Percentiles rank a stretch among this genome's conserved stretches.
These are phyloP conservation scores for Nicotiana attenuata DNA, from an alignment of 257 asterid species.

Conservation along the genomic window DNA sequence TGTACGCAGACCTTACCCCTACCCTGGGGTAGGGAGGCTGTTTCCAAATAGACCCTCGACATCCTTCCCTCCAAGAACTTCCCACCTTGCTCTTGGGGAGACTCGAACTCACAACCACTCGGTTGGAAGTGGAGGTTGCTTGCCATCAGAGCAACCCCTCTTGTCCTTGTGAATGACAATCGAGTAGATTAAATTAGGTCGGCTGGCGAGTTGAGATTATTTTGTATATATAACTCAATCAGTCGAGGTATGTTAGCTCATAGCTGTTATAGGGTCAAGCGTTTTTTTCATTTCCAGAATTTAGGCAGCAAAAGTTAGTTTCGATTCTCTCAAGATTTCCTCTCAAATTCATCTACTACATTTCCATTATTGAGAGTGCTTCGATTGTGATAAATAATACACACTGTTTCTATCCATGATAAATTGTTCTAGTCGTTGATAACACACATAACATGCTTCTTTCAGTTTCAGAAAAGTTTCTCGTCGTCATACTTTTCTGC, in stretches of 20 bases:
- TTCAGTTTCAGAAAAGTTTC: background rate
- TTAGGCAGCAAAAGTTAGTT: background rate
- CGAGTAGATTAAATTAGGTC: background rate
- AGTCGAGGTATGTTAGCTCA: background rate
- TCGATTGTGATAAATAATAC: background rate
- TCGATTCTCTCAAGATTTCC: background rate
- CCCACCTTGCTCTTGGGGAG: no score
- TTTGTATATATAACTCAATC: background rate
- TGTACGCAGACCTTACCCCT: no score
- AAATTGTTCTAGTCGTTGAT: background rate
- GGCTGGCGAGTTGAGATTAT: background rate
- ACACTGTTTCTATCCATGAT: conserved; percentile 5
- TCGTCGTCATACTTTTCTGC: background rate
- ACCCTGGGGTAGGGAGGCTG: no score
- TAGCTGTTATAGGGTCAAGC: background rate
- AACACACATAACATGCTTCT: background rate
- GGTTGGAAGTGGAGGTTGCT: no score
- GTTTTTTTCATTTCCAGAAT: background rate
- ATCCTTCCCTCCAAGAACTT: no score
- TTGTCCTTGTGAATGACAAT: background rate
- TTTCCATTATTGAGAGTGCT: background rate
- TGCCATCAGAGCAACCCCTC: no score
- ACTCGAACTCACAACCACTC: no score
- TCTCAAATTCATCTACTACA: background rate
- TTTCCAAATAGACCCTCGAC: no score